A percentile compares a stretch with the other conserved stretches of the same genome.
phyloP scores from a whole-genome alignment of 169 alveolate genomes.

The Prorocentrum cordatum region DNA sequence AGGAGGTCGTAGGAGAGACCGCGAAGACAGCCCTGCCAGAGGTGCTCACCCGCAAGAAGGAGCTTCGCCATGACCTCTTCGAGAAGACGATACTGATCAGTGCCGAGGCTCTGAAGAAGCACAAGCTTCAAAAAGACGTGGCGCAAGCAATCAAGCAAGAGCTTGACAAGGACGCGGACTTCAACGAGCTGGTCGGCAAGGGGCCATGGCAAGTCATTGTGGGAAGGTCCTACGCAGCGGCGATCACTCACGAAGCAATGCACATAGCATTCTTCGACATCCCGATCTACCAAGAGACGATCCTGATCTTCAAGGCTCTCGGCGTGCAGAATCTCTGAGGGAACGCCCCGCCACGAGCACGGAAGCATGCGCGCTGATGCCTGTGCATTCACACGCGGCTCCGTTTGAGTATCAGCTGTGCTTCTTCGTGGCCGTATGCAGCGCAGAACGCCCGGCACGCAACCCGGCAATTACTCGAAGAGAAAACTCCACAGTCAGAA shows the following conservation, averaged over 20 bases:
- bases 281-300: background rate
- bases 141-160: background rate
- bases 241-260: background rate
- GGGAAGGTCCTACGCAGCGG: background rate
- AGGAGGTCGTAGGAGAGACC: no score
- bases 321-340: background rate
- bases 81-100: no score
- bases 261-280: background rate
- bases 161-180: background rate
- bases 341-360: background rate
- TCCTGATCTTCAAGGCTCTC: background rate
- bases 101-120: no score
- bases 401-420: background rate
- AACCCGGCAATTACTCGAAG: no score
- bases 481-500: no score
- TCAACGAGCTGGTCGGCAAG: background rate
- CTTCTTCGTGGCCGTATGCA: no score
- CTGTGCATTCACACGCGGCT: background rate
- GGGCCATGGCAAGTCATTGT: background rate
- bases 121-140: no score
- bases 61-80: no score
- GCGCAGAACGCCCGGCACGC: no score
- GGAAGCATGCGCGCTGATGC: background rate
- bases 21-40: no score
- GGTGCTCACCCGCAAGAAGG: no score